Evolutionary conservation across 805 yeast genomes (phyloP).

Genomic region (Maudiozyma bulderi): DNA sequence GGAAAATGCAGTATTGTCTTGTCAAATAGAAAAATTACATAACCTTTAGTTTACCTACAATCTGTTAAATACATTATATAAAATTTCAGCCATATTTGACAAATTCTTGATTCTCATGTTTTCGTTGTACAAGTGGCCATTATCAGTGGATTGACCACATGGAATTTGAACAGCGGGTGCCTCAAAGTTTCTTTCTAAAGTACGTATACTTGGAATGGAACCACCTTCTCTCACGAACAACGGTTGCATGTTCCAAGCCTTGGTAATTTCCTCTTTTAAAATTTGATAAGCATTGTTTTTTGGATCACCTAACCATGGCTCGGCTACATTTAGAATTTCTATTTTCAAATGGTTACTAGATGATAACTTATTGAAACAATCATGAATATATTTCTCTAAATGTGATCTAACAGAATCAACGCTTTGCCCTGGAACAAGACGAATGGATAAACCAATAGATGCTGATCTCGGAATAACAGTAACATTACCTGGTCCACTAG

Average conservation of each 20-base stretch:
- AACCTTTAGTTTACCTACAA: constrained; percentile 11
- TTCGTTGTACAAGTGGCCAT: constrained; percentile 88
- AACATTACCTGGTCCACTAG: constrained; percentile 82
- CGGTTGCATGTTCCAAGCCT: constrained; percentile 76
- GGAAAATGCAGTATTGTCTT: background rate
- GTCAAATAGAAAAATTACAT: no score
- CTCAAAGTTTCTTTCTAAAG: constrained; percentile 65
- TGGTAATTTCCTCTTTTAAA: constrained; percentile 48
- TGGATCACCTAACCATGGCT: constrained; percentile 93
- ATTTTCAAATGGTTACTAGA: constrained; percentile 57
- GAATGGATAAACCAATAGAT: constrained; percentile 63
- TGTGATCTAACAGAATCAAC: constrained; percentile 44
- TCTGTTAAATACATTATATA: constrained; percentile 43
- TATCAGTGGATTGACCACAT: constrained; percentile 90
- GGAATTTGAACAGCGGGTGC: constrained; percentile 96
- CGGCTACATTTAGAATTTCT: constrained; percentile 72
- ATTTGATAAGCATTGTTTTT: constrained; percentile 62
- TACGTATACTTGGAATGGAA: constrained; percentile 83
- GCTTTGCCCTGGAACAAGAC: constrained; percentile 86
- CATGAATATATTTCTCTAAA: constrained; percentile 38
- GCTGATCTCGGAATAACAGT: constrained; percentile 85
- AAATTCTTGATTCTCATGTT: constrained; percentile 70
- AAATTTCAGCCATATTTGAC: constrained; percentile 59
- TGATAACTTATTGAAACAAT: constrained; percentile 39
- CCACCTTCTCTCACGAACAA: constrained; percentile 92